These are phyloP conservation scores for Zanthoxylum bungeanum DNA, from an alignment of 345 rosid species.

Conservation along the genomic window DNA sequence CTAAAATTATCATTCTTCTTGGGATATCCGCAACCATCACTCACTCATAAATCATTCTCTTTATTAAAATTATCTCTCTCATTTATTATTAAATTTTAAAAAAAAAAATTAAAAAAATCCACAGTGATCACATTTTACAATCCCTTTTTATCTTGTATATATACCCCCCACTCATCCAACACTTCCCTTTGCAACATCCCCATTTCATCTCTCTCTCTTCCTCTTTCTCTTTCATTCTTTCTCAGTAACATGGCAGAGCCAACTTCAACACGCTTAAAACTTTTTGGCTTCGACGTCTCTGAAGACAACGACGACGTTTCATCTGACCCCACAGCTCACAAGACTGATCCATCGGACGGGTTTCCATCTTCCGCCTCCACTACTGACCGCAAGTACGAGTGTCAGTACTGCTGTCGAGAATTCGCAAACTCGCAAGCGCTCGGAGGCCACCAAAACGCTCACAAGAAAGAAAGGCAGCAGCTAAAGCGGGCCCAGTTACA, in stretches of 20 bases:
- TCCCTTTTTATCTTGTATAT: slow-evolving; percentile 26
- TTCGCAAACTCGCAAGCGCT: slow-evolving; percentile 81
- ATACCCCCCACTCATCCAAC: slow-evolving; percentile 44
- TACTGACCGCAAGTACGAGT: slow-evolving; percentile 71
- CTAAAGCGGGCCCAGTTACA: slow-evolving; percentile 73
- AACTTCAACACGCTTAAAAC: slow-evolving; percentile 55
- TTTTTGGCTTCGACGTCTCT: slow-evolving; percentile 80
- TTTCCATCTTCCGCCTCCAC: slow-evolving; percentile 18
- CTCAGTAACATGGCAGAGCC: slow-evolving; percentile 43
- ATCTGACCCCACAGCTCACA: slow-evolving; percentile 12
- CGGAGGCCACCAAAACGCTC: slow-evolving; percentile 88
- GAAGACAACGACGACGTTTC: slow-evolving; percentile 58
- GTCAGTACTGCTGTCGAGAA: slow-evolving; percentile 74
- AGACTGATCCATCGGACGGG: slow-evolving; percentile 23
- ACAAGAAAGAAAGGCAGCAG: slow-evolving; percentile 80
- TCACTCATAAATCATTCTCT: slow-evolving; percentile 13
- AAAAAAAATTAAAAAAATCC: no score
- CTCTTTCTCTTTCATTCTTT: slow-evolving; percentile 8
- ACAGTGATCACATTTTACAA: slow-evolving; percentile 22
- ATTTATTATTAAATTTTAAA: no score
- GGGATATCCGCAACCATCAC: slow-evolving; percentile 60
- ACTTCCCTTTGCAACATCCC: slow-evolving; percentile 16
- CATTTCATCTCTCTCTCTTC: slow-evolving; percentile 14
- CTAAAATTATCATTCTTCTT: no score
- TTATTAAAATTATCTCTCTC: not conserved